These are phyloP conservation scores for Mycena rosella DNA, from an alignment of 768 basidiomycete genomes.

Conservation along the genomic window DNA sequence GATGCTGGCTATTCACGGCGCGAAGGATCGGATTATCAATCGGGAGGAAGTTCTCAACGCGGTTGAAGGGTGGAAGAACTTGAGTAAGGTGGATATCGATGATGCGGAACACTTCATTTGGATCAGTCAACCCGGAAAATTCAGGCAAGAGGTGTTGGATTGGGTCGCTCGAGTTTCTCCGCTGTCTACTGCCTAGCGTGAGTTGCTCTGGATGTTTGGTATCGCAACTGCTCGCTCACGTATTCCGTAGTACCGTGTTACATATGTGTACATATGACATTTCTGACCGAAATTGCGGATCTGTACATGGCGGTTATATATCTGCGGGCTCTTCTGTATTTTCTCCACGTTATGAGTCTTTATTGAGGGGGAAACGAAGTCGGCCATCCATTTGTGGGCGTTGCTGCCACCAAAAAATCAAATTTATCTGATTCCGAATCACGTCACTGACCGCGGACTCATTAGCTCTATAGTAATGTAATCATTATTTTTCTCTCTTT, in stretches of 20 bases:
- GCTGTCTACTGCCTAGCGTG: conserved; percentile 6
- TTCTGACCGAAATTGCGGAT: not conserved
- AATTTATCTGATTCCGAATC: too few species aligned
- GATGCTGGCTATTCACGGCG: conserved; percentile 43
- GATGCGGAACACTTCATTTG: conserved; percentile 48
- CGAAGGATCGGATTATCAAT: conserved; percentile 42
- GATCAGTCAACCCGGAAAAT: conserved; percentile 40
- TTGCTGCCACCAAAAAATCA: too few species aligned
- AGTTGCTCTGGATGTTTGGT: not conserved
- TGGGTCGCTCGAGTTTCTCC: conserved; percentile 35
- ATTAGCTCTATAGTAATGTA: too few species aligned
- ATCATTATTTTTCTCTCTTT: too few species aligned
- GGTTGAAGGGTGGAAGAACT: conserved; percentile 42
- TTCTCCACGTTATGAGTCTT: too few species aligned
- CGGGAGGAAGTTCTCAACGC: conserved; percentile 39
- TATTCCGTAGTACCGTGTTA: not conserved
- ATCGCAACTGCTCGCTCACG: not conserved
- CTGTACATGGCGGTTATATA: too few species aligned
- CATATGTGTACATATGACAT: not conserved
- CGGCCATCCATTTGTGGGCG: too few species aligned
- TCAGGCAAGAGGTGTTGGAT: conserved; percentile 40
- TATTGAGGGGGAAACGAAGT: too few species aligned
- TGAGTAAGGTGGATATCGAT: conserved; percentile 40
- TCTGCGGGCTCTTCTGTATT: too few species aligned
- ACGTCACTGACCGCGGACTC: too few species aligned